Percentiles rank a stretch among this genome's conserved stretches.
phyloP scores from a whole-genome alignment of 2,329 filamentous ascomycete genomes.

The Didymella arachidicola region DNA sequence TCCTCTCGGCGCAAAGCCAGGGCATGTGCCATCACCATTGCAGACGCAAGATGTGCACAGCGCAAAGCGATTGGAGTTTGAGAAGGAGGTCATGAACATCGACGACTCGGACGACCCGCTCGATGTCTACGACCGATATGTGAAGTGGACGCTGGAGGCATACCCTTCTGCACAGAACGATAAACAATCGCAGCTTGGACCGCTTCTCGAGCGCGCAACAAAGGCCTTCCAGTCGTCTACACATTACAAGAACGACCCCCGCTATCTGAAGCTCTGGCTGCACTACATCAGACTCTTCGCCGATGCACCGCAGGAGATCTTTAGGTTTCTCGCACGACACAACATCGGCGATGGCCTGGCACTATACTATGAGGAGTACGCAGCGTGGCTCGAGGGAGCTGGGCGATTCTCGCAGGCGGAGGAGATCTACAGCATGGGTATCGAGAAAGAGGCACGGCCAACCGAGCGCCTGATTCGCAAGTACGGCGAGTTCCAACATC shows the following conservation, averaged over 20 bases:
- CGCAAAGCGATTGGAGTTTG: slow-evolving; percentile 81
- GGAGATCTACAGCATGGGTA: slow-evolving; percentile 89
- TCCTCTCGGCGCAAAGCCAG: slow-evolving; percentile 56
- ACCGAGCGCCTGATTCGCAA: slow-evolving; percentile 83
- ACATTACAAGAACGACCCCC: slow-evolving; percentile 93
- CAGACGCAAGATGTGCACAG: slow-evolving; percentile 81
- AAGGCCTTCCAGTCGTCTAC: slow-evolving; percentile 83
- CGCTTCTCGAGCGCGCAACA: slow-evolving; percentile 89
- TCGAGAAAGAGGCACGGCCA: slow-evolving; percentile 87
- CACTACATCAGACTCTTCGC: slow-evolving; percentile 93
- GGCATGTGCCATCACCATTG: slow-evolving; percentile 62
- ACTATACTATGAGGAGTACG: slow-evolving; percentile 96
- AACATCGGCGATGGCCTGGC: slow-evolving; percentile 85
- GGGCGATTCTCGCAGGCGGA: slow-evolving; percentile 89
- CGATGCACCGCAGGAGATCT: slow-evolving; percentile 91
- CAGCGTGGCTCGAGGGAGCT: slow-evolving; percentile 85
- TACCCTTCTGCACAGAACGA: slow-evolving; percentile 95
- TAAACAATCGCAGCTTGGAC: slow-evolving; percentile 85
- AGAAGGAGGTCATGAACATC: slow-evolving; percentile 79
- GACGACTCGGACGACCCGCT: slow-evolving; percentile 93
- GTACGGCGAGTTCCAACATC: slow-evolving; percentile 87
- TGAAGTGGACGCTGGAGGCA: slow-evolving; percentile 94
- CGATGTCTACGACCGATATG: slow-evolving; percentile 94
- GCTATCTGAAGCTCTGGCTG: slow-evolving; percentile 93
- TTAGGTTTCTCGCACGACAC: slow-evolving; percentile 88